These are phyloP conservation scores for Sarocladium oryzae DNA, from an alignment of 2,329 filamentous ascomycete genomes.

Conservation along the genomic window DNA sequence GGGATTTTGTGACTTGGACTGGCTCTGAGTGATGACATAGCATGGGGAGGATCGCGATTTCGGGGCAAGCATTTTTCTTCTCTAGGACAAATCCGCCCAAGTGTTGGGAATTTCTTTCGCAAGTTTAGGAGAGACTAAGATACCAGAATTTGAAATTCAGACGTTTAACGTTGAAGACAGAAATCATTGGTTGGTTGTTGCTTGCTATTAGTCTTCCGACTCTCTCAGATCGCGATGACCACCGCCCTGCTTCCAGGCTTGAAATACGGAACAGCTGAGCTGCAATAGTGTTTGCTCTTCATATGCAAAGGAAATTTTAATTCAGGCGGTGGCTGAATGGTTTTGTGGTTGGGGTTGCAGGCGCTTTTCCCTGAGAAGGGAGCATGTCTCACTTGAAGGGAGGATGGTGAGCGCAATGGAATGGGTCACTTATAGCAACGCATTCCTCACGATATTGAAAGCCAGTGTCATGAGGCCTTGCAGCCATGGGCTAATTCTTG, in stretches of 20 bases:
- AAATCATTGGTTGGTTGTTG: too few relatives aligned
- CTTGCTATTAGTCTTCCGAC: too few relatives aligned
- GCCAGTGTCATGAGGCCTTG: conserved; percentile 16
- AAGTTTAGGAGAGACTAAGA: conserved; percentile 27
- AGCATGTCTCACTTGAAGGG: conserved; percentile 5
- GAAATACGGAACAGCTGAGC: neutral
- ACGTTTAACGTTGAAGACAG: neutral
- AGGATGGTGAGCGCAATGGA: neutral
- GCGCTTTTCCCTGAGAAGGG: neutral
- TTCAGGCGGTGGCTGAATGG: neutral
- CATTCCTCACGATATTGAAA: conserved; percentile 29
- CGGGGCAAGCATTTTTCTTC: conserved; percentile 22
- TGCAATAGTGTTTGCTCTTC: neutral
- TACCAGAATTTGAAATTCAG: conserved; percentile 15
- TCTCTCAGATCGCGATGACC: neutral
- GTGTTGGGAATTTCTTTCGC: conserved; percentile 19
- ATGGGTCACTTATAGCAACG: conserved; percentile 26
- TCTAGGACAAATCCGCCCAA: conserved; percentile 19
- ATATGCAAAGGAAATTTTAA: neutral
- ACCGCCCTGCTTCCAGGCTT: too few relatives aligned
- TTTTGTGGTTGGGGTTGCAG: neutral
- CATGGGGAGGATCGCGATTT: conserved; percentile 26
- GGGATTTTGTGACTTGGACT: conserved; percentile 22
- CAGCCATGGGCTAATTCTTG: conserved; percentile 4
- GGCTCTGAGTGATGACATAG: conserved; percentile 25